Base-by-base conservation (phyloP, 108 stramenopile species). In the Cyclotella atomus region DNA sequence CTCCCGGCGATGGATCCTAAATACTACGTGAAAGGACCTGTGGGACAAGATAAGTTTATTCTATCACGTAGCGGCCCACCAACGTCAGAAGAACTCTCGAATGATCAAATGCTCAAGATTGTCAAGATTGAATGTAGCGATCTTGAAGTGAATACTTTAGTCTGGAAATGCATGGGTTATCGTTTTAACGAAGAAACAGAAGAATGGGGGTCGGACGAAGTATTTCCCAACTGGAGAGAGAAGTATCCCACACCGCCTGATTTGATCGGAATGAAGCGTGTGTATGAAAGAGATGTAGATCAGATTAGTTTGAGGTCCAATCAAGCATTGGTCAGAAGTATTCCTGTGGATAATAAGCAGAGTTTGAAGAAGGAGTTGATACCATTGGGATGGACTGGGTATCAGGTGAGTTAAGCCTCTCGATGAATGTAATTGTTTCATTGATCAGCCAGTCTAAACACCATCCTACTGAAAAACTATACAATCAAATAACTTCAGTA, bases 121-220 rank as follows among this genome's bases (percentile, higher is more conserved):
- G 76, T 96, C 25, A 66, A 50, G 62, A 74, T 83, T 25, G 83
- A 85, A 68, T 83, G 88, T 50, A 83, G 78, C 43, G 97, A 98
- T 69, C 70, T 96, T 53, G 94, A 97, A 82, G 88, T 91, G 32
- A 97, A 97, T 66, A 92, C 89, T 14, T 73, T 98, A 15, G 90
- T 91, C 1, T 98, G 98, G 98, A 97, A 96, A 56, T 97, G 97
- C 68, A 71, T 98, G 59, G 98, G 97, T 44, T 96, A 96, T 84
- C 82, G 90, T 23, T 94, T 90, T 66, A 70, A 89, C 55, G 63
- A 59, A 1, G 80, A 81, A 25, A 57, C 61, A 19, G 75, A 87
- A 70, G 59, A 53, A n/a, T 95, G 96, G 94, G 79, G 45, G n/a
- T 64, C 77, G 32, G 68, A 68, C 0, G 75, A 86, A 8, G 91